phyloP scores from a whole-genome alignment of 208 protist species.

The Trypanosoma scelopori region DNA sequence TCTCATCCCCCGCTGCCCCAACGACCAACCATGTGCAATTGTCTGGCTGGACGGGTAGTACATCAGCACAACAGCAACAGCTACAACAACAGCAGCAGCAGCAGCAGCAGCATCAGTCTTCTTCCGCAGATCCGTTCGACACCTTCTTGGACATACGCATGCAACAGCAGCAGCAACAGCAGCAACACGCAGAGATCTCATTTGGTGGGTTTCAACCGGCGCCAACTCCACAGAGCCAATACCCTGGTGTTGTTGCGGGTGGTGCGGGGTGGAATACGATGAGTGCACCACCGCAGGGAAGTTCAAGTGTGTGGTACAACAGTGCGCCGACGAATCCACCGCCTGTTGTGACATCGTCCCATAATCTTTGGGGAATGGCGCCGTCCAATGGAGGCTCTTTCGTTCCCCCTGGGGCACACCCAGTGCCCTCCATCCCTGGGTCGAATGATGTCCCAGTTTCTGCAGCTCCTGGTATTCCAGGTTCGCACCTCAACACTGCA shows the following conservation, averaged over 20 bases:
- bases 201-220: conserved; percentile 8
- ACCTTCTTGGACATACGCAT: conserved; percentile 42
- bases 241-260: conserved; percentile 28
- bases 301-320: conserved; percentile 4
- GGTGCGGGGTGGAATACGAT: conserved; percentile 1
- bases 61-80: conserved; percentile 17
- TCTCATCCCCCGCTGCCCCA: conserved; percentile 38
- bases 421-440: not conserved
- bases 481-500: not conserved
- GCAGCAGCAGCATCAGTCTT: conserved; percentile 15
- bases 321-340: conserved; percentile 6
- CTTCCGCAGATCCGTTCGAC: conserved; percentile 56
- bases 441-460: not conserved
- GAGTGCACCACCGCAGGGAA: conserved; percentile 4
- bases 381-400: not conserved
- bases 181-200: conserved; percentile 8
- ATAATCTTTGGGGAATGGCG: conserved; percentile 4
- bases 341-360: not conserved
- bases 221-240: conserved; percentile 11
- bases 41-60: conserved; percentile 1
- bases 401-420: not conserved
- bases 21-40: conserved; percentile 1
- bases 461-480: conserved; percentile 1
- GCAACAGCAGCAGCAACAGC: conserved; percentile 17
- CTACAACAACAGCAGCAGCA: no score